phyloP scores from a whole-genome alignment of 2,329 filamentous ascomycete genomes.

The Neurospora sp. region DNA sequence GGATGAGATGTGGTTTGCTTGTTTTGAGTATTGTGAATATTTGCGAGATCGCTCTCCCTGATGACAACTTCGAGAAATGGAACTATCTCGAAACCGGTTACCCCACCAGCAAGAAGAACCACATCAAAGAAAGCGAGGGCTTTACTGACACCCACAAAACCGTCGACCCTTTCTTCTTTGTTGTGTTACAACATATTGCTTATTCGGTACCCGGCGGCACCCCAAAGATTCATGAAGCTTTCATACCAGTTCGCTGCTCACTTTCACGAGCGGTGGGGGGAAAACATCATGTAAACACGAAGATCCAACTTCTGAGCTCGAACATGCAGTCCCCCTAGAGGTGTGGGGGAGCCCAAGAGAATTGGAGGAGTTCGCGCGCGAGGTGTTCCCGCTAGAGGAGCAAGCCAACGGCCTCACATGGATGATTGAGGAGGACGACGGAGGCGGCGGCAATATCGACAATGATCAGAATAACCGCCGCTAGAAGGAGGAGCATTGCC shows the following conservation, averaged over 20 bases:
- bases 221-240: not conserved
- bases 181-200: not conserved
- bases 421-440: constrained; percentile 59
- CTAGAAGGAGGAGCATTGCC: constrained; percentile 6
- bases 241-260: not conserved
- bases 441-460: constrained; percentile 16
- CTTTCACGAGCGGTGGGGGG: not conserved
- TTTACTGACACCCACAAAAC: not conserved
- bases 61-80: constrained; percentile 44
- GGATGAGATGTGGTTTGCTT: not conserved
- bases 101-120: constrained; percentile 29
- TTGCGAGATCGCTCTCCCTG: not conserved
- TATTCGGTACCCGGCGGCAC: not conserved
- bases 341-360: constrained; percentile 88
- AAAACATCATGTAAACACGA: not conserved
- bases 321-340: constrained; percentile 39
- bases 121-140: not conserved
- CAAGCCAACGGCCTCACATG: constrained; percentile 87
- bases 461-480: constrained; percentile 18
- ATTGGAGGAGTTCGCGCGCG: constrained; percentile 87
- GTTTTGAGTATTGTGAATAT: not conserved
- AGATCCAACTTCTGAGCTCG: not conserved
- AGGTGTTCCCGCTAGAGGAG: constrained; percentile 91
- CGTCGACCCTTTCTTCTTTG: not conserved
- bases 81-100: constrained; percentile 44